Evolutionary conservation across 345 rosid species (phyloP).

Genomic region (Arabidopsis suecica): DNA sequence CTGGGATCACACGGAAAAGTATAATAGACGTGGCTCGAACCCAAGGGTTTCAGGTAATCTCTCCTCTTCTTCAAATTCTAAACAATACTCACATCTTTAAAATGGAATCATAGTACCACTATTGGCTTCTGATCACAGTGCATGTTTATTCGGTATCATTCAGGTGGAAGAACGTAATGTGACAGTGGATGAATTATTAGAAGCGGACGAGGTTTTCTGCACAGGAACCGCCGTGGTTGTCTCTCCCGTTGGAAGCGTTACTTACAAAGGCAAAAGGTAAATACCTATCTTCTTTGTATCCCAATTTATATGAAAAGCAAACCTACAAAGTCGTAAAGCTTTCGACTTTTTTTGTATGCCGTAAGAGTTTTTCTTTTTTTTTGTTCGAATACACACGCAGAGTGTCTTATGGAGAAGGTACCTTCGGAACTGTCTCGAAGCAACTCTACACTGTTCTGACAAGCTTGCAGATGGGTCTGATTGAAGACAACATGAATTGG

Average conservation of each 20-base stretch:
- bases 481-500: slow-evolving; percentile 88
- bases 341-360: not conserved
- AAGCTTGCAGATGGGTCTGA: slow-evolving; percentile 88
- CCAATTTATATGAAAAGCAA: slow-evolving; percentile 1
- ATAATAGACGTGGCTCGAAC: slow-evolving; percentile 85
- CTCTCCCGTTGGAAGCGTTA: slow-evolving; percentile 93
- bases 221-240: slow-evolving; percentile 98
- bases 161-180: slow-evolving; percentile 47
- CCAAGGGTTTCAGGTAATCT: slow-evolving; percentile 67
- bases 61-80: slow-evolving; percentile 14
- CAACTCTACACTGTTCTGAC: slow-evolving; percentile 74
- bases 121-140: not conserved
- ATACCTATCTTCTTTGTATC: not conserved
- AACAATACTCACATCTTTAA: slow-evolving; percentile 3
- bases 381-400: slow-evolving; percentile 45
- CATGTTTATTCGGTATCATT: slow-evolving; percentile 10
- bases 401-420: slow-evolving; percentile 65
- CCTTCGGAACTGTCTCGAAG: slow-evolving; percentile 70
- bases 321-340: not conserved
- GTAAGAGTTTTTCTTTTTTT: not conserved
- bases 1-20: slow-evolving; percentile 54
- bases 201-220: slow-evolving; percentile 95
- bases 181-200: slow-evolving; percentile 68
- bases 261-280: slow-evolving; percentile 79
- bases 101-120: slow-evolving; percentile 7